These are phyloP conservation scores for Bruguiera parviflora DNA, from an alignment of 345 rosid species.

Conservation along the genomic window DNA sequence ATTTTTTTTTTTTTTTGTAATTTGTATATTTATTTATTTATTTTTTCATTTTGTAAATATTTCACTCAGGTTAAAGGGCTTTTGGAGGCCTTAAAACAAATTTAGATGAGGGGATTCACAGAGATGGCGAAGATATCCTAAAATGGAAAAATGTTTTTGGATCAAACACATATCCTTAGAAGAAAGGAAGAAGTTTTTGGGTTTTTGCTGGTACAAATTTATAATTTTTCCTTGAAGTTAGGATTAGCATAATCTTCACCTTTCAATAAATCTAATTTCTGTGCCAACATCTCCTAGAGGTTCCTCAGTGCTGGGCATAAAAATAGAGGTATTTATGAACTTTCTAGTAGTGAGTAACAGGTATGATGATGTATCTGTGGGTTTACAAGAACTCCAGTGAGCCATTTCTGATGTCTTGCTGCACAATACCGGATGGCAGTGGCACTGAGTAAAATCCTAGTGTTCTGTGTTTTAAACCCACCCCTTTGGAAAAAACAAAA, in stretches of 20 bases:
- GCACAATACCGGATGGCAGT: constrained; percentile 95
- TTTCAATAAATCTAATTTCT: neutral
- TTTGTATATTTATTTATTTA: too few relatives aligned
- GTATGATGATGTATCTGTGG: constrained; percentile 35
- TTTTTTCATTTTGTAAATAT: constrained; percentile 7
- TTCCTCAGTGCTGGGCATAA: constrained; percentile 91
- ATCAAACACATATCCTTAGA: constrained; percentile 86
- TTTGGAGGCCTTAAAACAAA: constrained; percentile 54
- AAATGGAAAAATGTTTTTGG: constrained; percentile 75
- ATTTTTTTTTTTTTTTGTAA: constrained; percentile 1
- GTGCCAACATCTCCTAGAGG: constrained; percentile 40
- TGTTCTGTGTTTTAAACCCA: neutral
- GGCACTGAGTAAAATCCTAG: constrained; percentile 58
- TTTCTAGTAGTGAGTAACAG: neutral
- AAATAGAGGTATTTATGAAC: constrained; percentile 56
- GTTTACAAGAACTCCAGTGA: constrained; percentile 65
- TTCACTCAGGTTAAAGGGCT: constrained; percentile 60
- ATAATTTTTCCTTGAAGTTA: neutral
- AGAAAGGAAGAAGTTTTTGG: constrained; percentile 83
- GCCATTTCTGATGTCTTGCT: constrained; percentile 94
- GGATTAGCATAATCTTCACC: neutral
- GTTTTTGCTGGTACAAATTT: constrained; percentile 28
- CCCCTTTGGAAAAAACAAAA: too few relatives aligned
- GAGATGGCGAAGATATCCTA: constrained; percentile 60
- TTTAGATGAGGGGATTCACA: constrained; percentile 53